Conservation (phyloP, 73 alveolate genomes). For the Halteria grandinella region DNA sequence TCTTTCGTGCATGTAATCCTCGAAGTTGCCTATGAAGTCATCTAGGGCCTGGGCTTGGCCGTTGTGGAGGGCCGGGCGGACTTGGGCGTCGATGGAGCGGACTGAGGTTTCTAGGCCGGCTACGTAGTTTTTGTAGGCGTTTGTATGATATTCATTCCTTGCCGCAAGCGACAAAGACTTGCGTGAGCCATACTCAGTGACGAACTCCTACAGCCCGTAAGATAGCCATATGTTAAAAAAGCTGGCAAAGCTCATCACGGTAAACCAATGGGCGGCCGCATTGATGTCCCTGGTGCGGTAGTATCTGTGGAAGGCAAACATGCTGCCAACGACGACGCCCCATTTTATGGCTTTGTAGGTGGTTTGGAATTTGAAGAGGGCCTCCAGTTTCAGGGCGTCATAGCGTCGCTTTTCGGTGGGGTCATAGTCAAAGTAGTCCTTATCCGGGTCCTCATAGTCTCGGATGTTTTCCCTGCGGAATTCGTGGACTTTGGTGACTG, state of each 20-base stretch:
- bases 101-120: conserved; percentile 13
- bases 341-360: conserved; percentile 67
- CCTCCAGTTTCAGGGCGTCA: conserved; percentile 55
- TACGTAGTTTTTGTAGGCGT: conserved; percentile 32
- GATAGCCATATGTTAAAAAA: conserved; percentile 63
- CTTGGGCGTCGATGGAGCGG: conserved; percentile 18
- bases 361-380: conserved; percentile 18
- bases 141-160: conserved; percentile 55
- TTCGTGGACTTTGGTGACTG: conserved; percentile 57
- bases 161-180: conserved; percentile 47
- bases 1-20: conserved; percentile 6
- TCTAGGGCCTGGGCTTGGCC: conserved; percentile 47
- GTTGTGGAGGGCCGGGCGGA: conserved; percentile 50
- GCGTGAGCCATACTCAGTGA: conserved; percentile 61
- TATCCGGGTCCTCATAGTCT: conserved; percentile 46
- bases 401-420: conserved; percentile 55
- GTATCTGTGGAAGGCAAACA: conserved; percentile 72
- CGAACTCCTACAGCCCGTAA: conserved; percentile 58
- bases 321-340: conserved; percentile 66
- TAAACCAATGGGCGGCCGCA: conserved; percentile 72
- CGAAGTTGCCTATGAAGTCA: conserved; percentile 50
- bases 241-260: conserved; percentile 56
- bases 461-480: conserved; percentile 63
- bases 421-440: conserved; percentile 62
- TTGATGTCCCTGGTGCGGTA: conserved; percentile 63